These are phyloP conservation scores for Brassica nigra DNA, from an alignment of 345 rosid genomes.

Conservation along the genomic window DNA sequence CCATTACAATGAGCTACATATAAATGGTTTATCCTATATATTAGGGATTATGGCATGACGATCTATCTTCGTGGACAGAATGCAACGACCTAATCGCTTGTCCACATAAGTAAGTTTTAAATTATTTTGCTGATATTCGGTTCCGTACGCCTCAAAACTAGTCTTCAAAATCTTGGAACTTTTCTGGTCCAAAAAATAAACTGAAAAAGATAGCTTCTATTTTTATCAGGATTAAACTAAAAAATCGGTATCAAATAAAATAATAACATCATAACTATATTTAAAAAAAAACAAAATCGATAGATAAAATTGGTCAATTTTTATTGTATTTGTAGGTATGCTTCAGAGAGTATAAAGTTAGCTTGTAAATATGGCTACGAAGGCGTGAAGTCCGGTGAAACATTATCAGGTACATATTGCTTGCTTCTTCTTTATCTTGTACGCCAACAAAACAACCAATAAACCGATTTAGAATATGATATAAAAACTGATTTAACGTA, in stretches of 20 bases:
- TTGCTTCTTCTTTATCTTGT: conserved; percentile 11
- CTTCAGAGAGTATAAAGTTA: conserved; percentile 71
- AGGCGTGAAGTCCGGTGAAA: conserved; percentile 66
- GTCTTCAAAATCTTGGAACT: too few species aligned
- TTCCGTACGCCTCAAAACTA: too few species aligned
- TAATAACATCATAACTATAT: background rate
- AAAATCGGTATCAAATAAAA: background rate
- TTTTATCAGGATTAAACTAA: background rate
- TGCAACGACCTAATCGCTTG: conserved; percentile 71
- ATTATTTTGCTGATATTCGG: background rate
- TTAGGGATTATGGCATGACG: conserved; percentile 86
- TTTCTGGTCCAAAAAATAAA: too few species aligned
- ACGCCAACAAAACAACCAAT: conserved; percentile 7
- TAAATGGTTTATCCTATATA: background rate
- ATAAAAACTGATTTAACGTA: background rate
- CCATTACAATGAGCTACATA: background rate
- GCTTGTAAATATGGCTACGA: conserved; percentile 96
- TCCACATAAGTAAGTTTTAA: conserved; percentile 57
- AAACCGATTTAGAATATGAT: background rate
- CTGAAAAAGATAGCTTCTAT: background rate
- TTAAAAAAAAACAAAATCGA: too few species aligned
- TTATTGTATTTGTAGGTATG: conserved; percentile 51
- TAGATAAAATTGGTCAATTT: background rate
- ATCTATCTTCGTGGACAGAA: conserved; percentile 68
- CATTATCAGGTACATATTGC: conserved; percentile 58